phyloP scores from a whole-genome alignment of 2,329 filamentous ascomycete species.

The Claviceps citrina region DNA sequence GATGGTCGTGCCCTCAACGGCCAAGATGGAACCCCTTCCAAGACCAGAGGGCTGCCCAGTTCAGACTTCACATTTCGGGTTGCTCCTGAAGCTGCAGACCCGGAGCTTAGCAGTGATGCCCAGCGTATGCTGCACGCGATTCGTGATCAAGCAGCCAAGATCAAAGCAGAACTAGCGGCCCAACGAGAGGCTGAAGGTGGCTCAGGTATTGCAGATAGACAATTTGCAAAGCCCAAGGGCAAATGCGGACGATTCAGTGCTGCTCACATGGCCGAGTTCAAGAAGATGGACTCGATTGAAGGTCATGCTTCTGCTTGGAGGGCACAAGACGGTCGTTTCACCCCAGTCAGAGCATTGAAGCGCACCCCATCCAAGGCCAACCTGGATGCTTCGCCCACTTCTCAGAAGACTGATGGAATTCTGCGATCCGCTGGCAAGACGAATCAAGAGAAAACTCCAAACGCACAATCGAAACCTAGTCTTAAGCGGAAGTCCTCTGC shows the following conservation, averaged over 20 bases:
- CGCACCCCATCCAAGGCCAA: constrained; percentile 30
- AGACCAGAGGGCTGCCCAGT: constrained; percentile 32
- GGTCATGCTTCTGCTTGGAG: constrained; percentile 70
- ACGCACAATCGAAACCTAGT: constrained; percentile 19
- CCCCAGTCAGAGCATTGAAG: constrained; percentile 30
- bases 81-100: constrained; percentile 34
- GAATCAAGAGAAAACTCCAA: constrained; percentile 45
- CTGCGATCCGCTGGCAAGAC: constrained; percentile 44
- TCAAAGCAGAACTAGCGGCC: constrained; percentile 52
- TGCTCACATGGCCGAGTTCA: constrained; percentile 74
- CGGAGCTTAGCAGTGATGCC: constrained; percentile 45
- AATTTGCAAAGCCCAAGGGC: constrained; percentile 66
- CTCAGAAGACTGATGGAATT: constrained; percentile 23
- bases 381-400: constrained; percentile 21
- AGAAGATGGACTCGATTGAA: constrained; percentile 95
- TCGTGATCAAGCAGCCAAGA: constrained; percentile 53
- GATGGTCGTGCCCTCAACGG: constrained; percentile 24
- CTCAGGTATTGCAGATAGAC: constrained; percentile 36
- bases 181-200: constrained; percentile 40
- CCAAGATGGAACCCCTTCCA: constrained; percentile 43
- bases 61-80: constrained; percentile 57
- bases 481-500: constrained; percentile 19
- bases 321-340: constrained; percentile 35
- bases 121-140: constrained; percentile 50
- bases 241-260: constrained; percentile 69